phyloP scores from a whole-genome alignment of 257 asterid species.

The Gynochthodes officinalis region DNA sequence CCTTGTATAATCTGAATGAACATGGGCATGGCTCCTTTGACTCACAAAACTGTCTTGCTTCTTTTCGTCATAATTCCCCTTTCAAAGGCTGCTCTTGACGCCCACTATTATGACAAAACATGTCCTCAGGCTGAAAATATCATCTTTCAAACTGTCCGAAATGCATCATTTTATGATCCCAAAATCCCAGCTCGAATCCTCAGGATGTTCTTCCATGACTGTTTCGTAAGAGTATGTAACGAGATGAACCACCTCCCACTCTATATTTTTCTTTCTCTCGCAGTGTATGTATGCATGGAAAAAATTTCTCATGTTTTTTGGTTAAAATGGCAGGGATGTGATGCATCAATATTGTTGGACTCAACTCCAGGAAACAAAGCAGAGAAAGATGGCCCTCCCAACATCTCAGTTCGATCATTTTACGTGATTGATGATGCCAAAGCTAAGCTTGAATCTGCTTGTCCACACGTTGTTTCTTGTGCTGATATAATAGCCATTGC shows the following conservation, averaged over 20 bases:
- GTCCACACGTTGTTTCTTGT: constrained; percentile 74
- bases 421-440: constrained; percentile 70
- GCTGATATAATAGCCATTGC: constrained; percentile 70
- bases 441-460: constrained; percentile 50
- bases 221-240: constrained; percentile 58
- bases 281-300: neutral
- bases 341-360: constrained; percentile 71
- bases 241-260: neutral
- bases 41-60: constrained; percentile 16
- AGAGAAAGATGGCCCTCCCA: constrained; percentile 81
- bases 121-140: constrained; percentile 70
- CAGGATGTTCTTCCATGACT: constrained; percentile 83
- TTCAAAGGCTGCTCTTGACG: constrained; percentile 50
- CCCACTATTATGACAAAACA: constrained; percentile 50
- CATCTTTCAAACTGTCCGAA: constrained; percentile 39
- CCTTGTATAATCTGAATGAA: neutral
- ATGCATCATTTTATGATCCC: constrained; percentile 45
- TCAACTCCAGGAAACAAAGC: constrained; percentile 64
- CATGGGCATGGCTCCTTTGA: constrained; percentile 24
- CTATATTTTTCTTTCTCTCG: neutral
- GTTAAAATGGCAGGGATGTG: constrained; percentile 61
- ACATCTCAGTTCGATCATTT: constrained; percentile 59
- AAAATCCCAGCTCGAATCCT: constrained; percentile 71
- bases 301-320: neutral
- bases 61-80: constrained; percentile 22